Percentiles rank a stretch among this genome's conserved stretches.
phyloP scores from a whole-genome alignment of 148 eudicot species.

The Rhododendron henanense region DNA sequence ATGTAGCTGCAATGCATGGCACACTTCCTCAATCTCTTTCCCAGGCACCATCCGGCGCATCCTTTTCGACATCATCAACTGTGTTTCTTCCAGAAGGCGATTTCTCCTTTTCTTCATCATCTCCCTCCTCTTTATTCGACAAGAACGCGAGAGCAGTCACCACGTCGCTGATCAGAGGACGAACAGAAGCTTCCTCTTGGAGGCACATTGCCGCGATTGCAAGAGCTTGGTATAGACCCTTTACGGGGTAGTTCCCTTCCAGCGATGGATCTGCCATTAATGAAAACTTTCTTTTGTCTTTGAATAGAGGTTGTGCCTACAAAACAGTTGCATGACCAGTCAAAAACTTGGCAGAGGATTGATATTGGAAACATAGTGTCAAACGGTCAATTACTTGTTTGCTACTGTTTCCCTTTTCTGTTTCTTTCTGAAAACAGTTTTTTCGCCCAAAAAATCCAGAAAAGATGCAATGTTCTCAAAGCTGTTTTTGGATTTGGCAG shows the following conservation, averaged over 20 bases:
- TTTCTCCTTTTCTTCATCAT: neutral
- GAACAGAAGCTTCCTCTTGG: slow-evolving; percentile 16
- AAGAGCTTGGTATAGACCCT: slow-evolving; percentile 24
- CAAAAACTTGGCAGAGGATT: neutral
- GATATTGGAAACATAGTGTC: neutral
- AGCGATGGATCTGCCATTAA: slow-evolving; percentile 19
- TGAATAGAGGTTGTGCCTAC: slow-evolving; percentile 25
- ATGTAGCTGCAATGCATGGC: neutral
- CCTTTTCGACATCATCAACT: neutral
- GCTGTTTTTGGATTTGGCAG: neutral
- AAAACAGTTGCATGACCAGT: neutral
- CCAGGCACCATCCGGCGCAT: neutral
- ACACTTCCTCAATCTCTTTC: neutral
- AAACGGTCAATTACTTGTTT: neutral
- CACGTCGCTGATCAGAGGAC: slow-evolving; percentile 16
- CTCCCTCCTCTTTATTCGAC: neutral
- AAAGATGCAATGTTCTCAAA: neutral
- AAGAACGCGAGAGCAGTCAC: slow-evolving; percentile 12
- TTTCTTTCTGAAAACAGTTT: neutral
- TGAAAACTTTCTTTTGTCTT: slow-evolving; percentile 17
- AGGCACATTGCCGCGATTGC: slow-evolving; percentile 29
- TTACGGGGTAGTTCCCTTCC: slow-evolving; percentile 19
- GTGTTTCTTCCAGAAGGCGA: neutral
- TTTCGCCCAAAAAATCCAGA: neutral
- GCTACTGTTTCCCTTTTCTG: neutral